Base-by-base conservation (phyloP, 2,329 filamentous ascomycete genomes). In the Plenodomus lindquistii region DNA sequence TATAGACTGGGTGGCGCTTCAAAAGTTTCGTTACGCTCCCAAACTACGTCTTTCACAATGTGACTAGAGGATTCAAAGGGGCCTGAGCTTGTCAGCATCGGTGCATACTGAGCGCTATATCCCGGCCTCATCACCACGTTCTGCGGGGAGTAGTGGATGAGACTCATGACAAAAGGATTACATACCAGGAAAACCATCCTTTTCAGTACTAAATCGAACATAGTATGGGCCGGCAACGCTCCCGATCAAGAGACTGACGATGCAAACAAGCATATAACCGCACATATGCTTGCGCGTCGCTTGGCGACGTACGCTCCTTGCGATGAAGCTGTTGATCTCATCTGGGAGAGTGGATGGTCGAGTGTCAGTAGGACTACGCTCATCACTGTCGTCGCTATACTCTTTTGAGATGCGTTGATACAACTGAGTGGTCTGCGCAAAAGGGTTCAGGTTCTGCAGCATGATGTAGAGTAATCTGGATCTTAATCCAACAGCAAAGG, bases 21-120 rank as follows among this genome's bases (percentile, higher is more conserved):
- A 54, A 85, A 78, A 44, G 75, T 83, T 37, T 80, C 78, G 20
- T 54, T 54, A 6, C 34, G n/a, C 1, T 37, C 27, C 44, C 44
- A 54, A 10, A 42, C 37, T 21, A 52, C 38, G 20, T 50, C 35
- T 13, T 31, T 20, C 21, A 51, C 37, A 27, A 41, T 48, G 24
- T 17, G 51, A 13, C 37, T 19, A 10, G 46, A 24, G 36, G 37
- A 29, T 16, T 31, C 43, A 20, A 34, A 54, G 5, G 27, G 50
- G 13, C 40, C 50, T 54, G 21, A 2, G n/a, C 27, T 8, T 22
- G 15, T 43, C 15, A 43, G 19, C 8, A 20, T 19, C 16, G 19
- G 2, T 36, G 24, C 29, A 31, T 8, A 9, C 37, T 24, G 29
- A 13, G 8, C 6, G 2, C 15, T 13, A 16, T n/a, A 13, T n/a